Evolutionary conservation across 768 basidiomycete species (phyloP), one percentile per base, ranked within the genome.

Genomic region (Amanita jacksonii): DNA sequence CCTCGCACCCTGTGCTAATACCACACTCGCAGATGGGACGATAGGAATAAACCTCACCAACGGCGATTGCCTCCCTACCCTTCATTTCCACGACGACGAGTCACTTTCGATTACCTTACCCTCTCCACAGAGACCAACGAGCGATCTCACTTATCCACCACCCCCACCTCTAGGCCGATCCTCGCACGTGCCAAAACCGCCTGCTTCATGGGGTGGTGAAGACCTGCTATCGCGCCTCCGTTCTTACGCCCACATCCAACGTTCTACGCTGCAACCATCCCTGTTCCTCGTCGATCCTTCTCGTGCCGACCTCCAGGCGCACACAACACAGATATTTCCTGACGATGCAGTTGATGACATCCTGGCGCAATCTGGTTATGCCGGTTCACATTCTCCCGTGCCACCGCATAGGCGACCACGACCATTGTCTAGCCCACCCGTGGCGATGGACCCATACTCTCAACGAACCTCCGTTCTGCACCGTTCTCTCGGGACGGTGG

Each of bases 1-100:
- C 57, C 47, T 47, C 34, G n/a, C 5, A 41, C 44, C 22, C 6
- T 12, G 35, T 40, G 52, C 18, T 43, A 32, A 25, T 25, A n/a
- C 43, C 24, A 45, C 36, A 30, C 31, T 9, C 23, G 37, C 43
- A 93, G 86, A 92, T 56, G 92, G 92, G 4, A 85, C 85, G 15
- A 75, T 93, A 49, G 86, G 81, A 30, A 77, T 98, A 48, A 94
- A 94, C 60, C 80, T 90, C 46, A 86, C 82, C 51, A 86, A 79
- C 52, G 84, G 85, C 23, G 77, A 83, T 39, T 87, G 91, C 1
- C 72, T 96, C 0, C 89, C 92, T 0, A 89, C 86, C 0, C 74
- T 99, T 2, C 79, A 92, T 62, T 98, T 98, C 62, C 96, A 98
- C 60, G 96, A 98, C 57, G 93, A 98, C 53, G 93, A 97, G 60